Evolutionary conservation across 371 early-diverging fungal species (phyloP), one percentile per base, ranked within the genome.

Genomic region (Chytridium lagenaria): DNA sequence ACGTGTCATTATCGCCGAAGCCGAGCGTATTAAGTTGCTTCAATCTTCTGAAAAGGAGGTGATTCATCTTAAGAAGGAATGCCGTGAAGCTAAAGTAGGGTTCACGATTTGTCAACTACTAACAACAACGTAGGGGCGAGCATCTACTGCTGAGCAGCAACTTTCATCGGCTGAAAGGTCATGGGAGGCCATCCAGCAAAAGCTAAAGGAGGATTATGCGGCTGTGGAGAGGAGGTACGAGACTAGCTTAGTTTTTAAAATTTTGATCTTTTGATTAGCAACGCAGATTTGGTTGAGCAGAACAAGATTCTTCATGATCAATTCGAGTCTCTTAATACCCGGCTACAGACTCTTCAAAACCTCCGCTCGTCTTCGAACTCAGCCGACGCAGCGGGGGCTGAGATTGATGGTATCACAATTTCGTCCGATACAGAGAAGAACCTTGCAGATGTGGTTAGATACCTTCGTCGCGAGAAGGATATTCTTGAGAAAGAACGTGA

Each of bases 381-480:
- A 19, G 31, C 49, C 26, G 19, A 28, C 15, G 52, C 30, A n/a
- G 50, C 64, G 3, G 65, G 16, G 5, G 19, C 22, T 5, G 59
- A 16, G 38, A 28, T 15, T 1, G 73, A 67, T 23, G 51, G 44
- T 2, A 22, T 50, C 30, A 19, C 30, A 26, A 31, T 39, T 31
- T 12, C 37, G 1, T 39, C 39, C 19, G 66, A 39, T 19, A 30
- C 39, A n/a, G 59, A 63, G 33, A 68, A 51, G 26, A 74, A 72
- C 7, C 79, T 90, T 39, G 83, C 86, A 34, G 91, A 90, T 55
- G 86, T 93, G 1, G 83, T 91, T 52, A 77, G 84, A 19, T 89
- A 83, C 72, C 80, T 91, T 59, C 87, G 93, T 19, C 84, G 86
- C 52, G 92, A 93, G 78, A 88, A 89, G 67, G 91, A 90, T 33